Conservation (phyloP, 2,329 filamentous ascomycete genomes). For the Colletotrichum euphorbiae region DNA sequence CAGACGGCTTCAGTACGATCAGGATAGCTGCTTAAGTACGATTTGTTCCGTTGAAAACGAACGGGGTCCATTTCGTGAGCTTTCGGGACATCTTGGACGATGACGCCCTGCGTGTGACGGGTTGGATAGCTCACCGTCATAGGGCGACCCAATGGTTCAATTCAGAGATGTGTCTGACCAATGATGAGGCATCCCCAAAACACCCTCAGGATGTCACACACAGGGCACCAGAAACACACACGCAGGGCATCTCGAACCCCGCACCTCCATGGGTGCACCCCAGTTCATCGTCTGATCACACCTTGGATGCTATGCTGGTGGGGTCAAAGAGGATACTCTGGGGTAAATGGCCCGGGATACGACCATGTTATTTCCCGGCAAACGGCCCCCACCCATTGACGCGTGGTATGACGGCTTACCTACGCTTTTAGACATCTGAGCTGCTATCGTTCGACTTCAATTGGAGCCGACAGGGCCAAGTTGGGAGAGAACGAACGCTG, state of each 20-base stretch:
- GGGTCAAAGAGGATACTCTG: conserved; percentile 30
- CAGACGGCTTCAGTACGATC: background rate
- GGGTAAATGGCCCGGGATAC: conserved; percentile 20
- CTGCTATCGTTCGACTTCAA: too few relatives aligned
- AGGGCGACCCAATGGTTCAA: conserved; percentile 3
- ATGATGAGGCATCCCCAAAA: background rate
- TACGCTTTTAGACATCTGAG: background rate
- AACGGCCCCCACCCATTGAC: background rate
- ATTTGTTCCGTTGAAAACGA: background rate
- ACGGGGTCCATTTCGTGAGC: background rate
- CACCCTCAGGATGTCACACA: conserved; percentile 15
- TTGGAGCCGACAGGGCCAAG: too few relatives aligned
- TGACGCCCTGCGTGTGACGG: conserved; percentile 33
- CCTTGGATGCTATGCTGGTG: background rate
- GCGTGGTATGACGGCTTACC: background rate
- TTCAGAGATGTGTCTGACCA: conserved; percentile 17
- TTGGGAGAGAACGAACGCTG: too few relatives aligned
- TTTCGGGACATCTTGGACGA: background rate
- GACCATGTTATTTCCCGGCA: background rate
- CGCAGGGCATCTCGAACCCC: conserved; percentile 43
- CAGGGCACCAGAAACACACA: conserved; percentile 38
- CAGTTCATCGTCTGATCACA: conserved; percentile 18
- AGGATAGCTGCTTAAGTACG: conserved; percentile 12
- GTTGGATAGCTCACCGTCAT: background rate
- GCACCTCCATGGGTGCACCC: conserved; percentile 13